Evolutionary conservation across 257 asterid species (phyloP).

Genomic region (Echium plantagineum): DNA sequence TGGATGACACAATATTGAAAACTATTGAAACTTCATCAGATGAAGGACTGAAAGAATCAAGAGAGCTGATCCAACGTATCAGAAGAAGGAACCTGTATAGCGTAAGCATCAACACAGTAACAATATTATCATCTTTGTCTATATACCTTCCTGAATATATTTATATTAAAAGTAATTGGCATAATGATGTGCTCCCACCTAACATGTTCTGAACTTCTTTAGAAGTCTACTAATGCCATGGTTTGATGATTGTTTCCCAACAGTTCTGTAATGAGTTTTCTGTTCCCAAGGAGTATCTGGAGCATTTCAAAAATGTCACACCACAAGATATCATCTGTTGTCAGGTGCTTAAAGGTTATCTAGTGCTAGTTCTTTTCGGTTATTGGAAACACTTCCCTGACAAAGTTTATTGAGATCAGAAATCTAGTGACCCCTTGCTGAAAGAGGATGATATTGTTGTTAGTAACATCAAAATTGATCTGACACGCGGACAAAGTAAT

Average conservation of each 20-base stretch:
- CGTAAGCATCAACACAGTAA: constrained; percentile 44
- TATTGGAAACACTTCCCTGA: constrained; percentile 13
- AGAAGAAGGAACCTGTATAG: constrained; percentile 79
- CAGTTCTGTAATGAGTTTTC: constrained; percentile 89
- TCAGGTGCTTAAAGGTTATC: constrained; percentile 36
- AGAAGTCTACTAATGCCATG: neutral
- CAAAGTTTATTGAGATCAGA: constrained; percentile 30
- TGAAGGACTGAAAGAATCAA: constrained; percentile 67
- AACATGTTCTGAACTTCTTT: neutral
- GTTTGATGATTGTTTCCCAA: constrained; percentile 9
- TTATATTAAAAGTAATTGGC: neutral
- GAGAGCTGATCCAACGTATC: constrained; percentile 68
- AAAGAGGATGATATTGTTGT: constrained; percentile 65
- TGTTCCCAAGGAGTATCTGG: constrained; percentile 72
- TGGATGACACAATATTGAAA: constrained; percentile 78
- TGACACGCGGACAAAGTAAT: constrained; percentile 57
- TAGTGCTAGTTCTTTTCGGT: neutral
- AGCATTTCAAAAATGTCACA: constrained; percentile 49
- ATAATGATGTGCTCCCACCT: neutral
- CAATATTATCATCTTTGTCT: too few relatives aligned
- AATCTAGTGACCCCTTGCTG: constrained; percentile 32
- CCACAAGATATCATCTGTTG: constrained; percentile 81
- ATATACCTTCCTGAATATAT: neutral
- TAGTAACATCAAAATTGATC: constrained; percentile 67
- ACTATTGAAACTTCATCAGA: constrained; percentile 56